Base-by-base conservation (phyloP, 2,329 filamentous ascomycete genomes). In the Neopestalotiopsis sp. region DNA sequence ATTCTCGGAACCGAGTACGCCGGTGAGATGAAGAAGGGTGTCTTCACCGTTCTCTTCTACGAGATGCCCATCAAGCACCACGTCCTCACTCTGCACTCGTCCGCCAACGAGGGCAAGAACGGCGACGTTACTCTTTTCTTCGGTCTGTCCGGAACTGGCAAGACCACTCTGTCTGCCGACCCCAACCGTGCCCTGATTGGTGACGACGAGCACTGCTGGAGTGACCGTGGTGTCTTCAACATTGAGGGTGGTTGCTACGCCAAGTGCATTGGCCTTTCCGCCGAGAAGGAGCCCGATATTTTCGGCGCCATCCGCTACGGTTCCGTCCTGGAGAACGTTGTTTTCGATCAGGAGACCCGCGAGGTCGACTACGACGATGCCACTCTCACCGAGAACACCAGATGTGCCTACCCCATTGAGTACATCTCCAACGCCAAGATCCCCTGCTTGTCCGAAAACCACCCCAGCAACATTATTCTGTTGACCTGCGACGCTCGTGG, bases 31-130 rank as follows among this genome's bases (percentile, higher is more conserved):
- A 97, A 97, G 88, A 97, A 97, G 88, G 95, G 96, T 76, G 90
- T 99, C 83, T 99, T 99, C 89, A 99, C 96, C 62, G 94, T 99
- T 65, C 91, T 99, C 81, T 99, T 97, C 90, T 99, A 98, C 88
- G 96, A 99, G 88, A 99, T 98, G 95, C 96, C 96, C 71, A 94
- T 99, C 81, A 98, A 98, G 91, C 96, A 99, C 90, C 97, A 98
- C 83, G 95, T 99, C 77, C 87, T 99, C 75, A 99, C 96, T 56
- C 91, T 99, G 68, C 96, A 99, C 89, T 99, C 96, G 17, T 99
- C 96, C 9, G 96, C 96, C 79, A 99, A 99, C 85, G 93, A 99
- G 89, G 96, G 96, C 77, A 89, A 93, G 87, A 85, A 93, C 72
- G 96, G 96, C 74, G 96, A 99, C 79, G 96, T 99, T 69, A 98